A percentile compares a stretch with the other conserved stretches of the same genome.
These are phyloP conservation scores for Endocalyx cinctus DNA, from an alignment of 2,329 filamentous ascomycete species.

Conservation along the genomic window DNA sequence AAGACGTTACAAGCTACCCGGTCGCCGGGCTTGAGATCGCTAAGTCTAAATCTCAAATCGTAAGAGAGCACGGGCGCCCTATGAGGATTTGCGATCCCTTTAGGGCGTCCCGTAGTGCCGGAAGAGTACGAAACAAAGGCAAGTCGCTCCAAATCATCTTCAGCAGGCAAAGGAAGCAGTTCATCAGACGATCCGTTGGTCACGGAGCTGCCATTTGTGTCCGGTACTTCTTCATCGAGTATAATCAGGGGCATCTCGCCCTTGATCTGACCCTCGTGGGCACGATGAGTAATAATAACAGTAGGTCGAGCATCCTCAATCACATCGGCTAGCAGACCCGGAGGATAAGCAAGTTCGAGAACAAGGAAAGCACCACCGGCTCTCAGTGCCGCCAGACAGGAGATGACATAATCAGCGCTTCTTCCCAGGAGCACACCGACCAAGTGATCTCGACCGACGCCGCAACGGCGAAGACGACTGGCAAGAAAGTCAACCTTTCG, in stretches of 20 bases:
- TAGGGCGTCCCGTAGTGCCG: slow-evolving; percentile 70
- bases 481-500: slow-evolving; percentile 61
- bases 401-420: slow-evolving; percentile 74
- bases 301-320: slow-evolving; percentile 69
- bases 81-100: slow-evolving; percentile 77
- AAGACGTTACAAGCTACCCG: slow-evolving; percentile 86
- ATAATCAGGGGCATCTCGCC: slow-evolving; percentile 58
- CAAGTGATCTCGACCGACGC: slow-evolving; percentile 67
- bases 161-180: slow-evolving; percentile 48
- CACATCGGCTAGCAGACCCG: slow-evolving; percentile 68
- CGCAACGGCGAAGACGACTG: slow-evolving; percentile 57
- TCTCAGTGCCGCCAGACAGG: slow-evolving; percentile 70
- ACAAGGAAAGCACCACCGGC: slow-evolving; percentile 78
- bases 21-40: slow-evolving; percentile 66
- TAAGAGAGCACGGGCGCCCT: slow-evolving; percentile 70
- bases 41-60: slow-evolving; percentile 64
- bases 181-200: slow-evolving; percentile 35
- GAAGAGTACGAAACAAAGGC: slow-evolving; percentile 80
- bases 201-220: slow-evolving; percentile 17
- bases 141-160: slow-evolving; percentile 67
- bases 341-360: slow-evolving; percentile 73
- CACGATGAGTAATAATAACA: slow-evolving; percentile 64
- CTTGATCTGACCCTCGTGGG: slow-evolving; percentile 62
- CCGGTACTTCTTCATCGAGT: slow-evolving; percentile 47
- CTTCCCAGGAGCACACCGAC: slow-evolving; percentile 73